These are phyloP conservation scores for Paramecium pentaurelia DNA, from an alignment of 73 alveolate genomes.

Conservation along the genomic window DNA sequence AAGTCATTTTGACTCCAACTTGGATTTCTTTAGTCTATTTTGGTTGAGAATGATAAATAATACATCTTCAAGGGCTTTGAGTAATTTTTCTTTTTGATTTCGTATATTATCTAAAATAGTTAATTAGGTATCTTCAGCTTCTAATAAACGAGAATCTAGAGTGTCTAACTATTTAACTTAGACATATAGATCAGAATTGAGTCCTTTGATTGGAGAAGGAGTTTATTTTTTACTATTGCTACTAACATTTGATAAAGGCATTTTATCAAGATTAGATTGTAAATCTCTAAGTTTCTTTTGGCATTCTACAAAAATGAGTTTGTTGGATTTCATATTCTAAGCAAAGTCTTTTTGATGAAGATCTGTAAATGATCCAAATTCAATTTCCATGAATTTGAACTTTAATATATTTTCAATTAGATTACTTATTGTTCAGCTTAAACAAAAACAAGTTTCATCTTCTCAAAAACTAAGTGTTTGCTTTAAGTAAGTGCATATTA, in stretches of 20 bases:
- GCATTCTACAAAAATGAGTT: neutral
- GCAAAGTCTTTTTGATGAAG: neutral
- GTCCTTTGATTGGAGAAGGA: neutral
- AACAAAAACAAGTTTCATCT: neutral
- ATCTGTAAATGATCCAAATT: neutral
- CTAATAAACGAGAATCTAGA: neutral
- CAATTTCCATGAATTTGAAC: constrained; percentile 21
- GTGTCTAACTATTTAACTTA: neutral
- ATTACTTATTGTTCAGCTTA: neutral
- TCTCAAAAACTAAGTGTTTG: neutral
- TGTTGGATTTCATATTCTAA: neutral
- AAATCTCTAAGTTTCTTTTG: neutral
- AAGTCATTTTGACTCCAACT: neutral
- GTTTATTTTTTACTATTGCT: neutral
- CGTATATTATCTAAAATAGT: neutral
- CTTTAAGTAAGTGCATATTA: neutral
- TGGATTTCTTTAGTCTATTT: neutral
- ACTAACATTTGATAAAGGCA: neutral
- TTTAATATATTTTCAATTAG: neutral
- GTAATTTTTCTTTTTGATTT: neutral
- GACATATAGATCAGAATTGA: neutral
- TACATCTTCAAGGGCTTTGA: neutral
- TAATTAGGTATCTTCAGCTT: neutral
- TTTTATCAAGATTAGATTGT: neutral
- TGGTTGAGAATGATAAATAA: neutral